A percentile compares a stretch with the other conserved stretches of the same genome.
These are phyloP conservation scores for Rhododendron simsii DNA, from an alignment of 148 eudicot species.

Conservation along the genomic window DNA sequence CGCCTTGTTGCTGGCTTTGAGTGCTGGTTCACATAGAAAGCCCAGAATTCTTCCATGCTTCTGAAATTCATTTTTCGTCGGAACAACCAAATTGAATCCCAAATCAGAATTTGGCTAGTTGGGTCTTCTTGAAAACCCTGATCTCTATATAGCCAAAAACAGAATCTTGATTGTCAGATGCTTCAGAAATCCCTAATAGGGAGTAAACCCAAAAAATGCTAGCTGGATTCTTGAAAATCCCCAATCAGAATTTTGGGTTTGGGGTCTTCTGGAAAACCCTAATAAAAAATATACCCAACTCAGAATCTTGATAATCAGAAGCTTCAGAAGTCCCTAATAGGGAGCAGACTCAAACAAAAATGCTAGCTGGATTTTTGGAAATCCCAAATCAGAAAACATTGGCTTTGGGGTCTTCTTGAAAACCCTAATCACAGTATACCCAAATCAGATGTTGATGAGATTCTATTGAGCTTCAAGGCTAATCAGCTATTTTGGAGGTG, in stretches of 20 bases:
- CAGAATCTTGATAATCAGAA: background rate
- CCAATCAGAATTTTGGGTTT: background rate
- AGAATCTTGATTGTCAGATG: background rate
- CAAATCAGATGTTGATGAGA: background rate
- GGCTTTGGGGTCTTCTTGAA: background rate
- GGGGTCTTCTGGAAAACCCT: background rate
- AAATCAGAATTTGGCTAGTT: conserved; percentile 6
- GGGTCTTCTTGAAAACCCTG: background rate
- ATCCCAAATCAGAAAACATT: background rate
- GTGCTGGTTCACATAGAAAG: conserved; percentile 83
- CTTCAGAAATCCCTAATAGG: background rate
- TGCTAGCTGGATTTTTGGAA: background rate
- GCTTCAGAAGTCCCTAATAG: background rate
- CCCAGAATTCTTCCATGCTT: conserved; percentile 88
- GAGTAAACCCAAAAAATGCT: background rate
- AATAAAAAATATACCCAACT: background rate
- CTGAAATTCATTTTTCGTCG: conserved; percentile 56
- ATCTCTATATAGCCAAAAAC: background rate
- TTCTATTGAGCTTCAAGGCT: background rate
- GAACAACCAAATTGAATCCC: conserved; percentile 4
- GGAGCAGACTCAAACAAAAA: background rate
- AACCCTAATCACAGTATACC: background rate
- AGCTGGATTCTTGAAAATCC: background rate
- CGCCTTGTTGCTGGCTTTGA: conserved; percentile 82
- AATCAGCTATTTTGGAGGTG: background rate